These are phyloP conservation scores for Cryptococcus sp. DNA, from an alignment of 1,284 basidiomycete species.

Conservation along the genomic window DNA sequence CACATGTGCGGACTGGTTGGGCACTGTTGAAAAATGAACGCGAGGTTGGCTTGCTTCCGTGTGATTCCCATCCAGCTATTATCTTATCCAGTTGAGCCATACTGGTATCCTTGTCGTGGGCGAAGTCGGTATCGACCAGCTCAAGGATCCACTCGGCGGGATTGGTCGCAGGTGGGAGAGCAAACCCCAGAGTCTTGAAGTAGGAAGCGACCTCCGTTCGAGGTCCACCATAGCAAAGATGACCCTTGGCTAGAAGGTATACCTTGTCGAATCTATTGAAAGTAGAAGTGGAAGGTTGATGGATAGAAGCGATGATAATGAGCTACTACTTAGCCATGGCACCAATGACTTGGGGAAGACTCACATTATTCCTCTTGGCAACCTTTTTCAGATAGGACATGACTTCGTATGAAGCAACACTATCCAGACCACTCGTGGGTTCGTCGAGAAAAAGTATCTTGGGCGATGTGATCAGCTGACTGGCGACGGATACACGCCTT, in stretches of 20 bases:
- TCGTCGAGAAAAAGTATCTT: slow-evolving; percentile 92
- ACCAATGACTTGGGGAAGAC: not conserved
- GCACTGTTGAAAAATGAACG: no score
- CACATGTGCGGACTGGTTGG: no score
- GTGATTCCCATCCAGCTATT: not conserved
- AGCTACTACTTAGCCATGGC: slow-evolving; percentile 5
- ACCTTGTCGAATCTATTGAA: slow-evolving; percentile 89
- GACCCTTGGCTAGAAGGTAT: slow-evolving; percentile 74
- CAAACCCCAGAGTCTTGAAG: slow-evolving; percentile 15
- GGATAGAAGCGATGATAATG: slow-evolving; percentile 76
- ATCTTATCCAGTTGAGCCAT: slow-evolving; percentile 2
- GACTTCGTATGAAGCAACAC: slow-evolving; percentile 89
- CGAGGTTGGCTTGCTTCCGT: not conserved
- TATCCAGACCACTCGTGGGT: slow-evolving; percentile 73
- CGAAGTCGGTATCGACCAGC: slow-evolving; percentile 31
- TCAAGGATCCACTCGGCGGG: slow-evolving; percentile 33
- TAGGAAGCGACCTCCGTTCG: slow-evolving; percentile 7
- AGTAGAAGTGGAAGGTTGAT: slow-evolving; percentile 92
- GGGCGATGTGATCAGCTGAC: slow-evolving; percentile 90
- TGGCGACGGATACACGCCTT: slow-evolving; percentile 87
- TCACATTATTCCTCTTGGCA: slow-evolving; percentile 69
- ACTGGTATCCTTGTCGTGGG: slow-evolving; percentile 3
- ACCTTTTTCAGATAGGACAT: slow-evolving; percentile 78
- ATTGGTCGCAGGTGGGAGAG: slow-evolving; percentile 22
- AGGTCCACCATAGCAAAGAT: slow-evolving; percentile 69